phyloP scores from a whole-genome alignment of 768 basidiomycete species.

The Panaeolus cyanescens region DNA sequence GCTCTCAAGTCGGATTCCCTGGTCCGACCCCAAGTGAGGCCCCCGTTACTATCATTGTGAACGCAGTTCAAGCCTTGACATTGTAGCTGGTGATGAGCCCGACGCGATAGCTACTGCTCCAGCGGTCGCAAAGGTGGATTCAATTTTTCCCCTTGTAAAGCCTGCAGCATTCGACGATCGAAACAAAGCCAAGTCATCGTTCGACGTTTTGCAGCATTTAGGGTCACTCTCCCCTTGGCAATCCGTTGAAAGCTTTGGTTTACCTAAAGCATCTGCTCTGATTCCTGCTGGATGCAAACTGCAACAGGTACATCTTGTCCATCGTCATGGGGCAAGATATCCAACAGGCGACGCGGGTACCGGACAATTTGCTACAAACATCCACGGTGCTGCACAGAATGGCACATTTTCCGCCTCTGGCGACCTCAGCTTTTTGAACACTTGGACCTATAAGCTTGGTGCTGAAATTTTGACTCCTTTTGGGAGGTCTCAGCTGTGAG shows the following conservation, averaged over 20 bases:
- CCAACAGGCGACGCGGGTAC: constrained; percentile 49
- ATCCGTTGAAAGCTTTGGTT: constrained; percentile 53
- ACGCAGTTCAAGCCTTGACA: background rate
- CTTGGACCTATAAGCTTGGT: constrained; percentile 79
- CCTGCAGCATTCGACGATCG: constrained; percentile 35
- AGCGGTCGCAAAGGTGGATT: constrained; percentile 33
- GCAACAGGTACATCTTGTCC: constrained; percentile 57
- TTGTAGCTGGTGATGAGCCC: constrained; percentile 44
- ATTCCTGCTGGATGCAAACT: constrained; percentile 50
- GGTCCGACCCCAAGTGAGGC: constrained; percentile 50
- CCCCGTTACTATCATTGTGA: background rate
- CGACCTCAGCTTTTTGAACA: constrained; percentile 63
- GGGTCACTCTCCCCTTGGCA: constrained; percentile 55
- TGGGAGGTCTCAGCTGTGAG: constrained; percentile 69
- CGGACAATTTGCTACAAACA: constrained; percentile 43
- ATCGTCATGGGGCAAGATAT: constrained; percentile 71
- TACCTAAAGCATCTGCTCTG: constrained; percentile 44
- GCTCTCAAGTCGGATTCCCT: constrained; percentile 42
- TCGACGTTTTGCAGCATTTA: constrained; percentile 46
- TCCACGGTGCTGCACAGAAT: constrained; percentile 44
- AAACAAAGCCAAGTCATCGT: constrained; percentile 21
- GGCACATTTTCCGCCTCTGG: constrained; percentile 52
- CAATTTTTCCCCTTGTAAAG: constrained; percentile 42
- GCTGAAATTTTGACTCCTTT: constrained; percentile 78
- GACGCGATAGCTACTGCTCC: constrained; percentile 44